phyloP scores from a whole-genome alignment of 495 filamentous ascomycete genomes.

The Aspergillus diversus region DNA sequence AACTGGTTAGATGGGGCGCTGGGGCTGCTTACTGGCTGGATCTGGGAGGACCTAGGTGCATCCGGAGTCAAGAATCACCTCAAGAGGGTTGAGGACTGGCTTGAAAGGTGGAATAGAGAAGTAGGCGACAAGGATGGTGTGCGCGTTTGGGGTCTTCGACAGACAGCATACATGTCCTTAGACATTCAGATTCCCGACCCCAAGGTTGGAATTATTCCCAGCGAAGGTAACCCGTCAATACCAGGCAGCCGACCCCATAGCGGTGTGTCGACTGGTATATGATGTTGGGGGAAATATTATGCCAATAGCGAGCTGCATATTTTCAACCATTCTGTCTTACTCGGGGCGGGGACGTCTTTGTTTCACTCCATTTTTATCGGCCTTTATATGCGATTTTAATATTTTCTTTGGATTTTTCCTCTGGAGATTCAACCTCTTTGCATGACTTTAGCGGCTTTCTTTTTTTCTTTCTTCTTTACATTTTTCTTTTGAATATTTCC shows the following conservation, averaged over 20 bases:
- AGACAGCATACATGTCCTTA: slow-evolving; percentile 86
- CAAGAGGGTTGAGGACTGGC: slow-evolving; percentile 68
- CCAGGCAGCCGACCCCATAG: slow-evolving; percentile 47
- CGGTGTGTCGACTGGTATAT: slow-evolving; percentile 18
- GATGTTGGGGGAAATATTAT: too few species aligned
- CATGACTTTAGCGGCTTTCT: slow-evolving; percentile 17
- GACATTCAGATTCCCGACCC: slow-evolving; percentile 88
- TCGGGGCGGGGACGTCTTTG: neutral
- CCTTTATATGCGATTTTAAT: slow-evolving; percentile 28
- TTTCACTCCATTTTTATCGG: neutral
- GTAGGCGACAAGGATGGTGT: slow-evolving; percentile 60
- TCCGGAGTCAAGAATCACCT: slow-evolving; percentile 71
- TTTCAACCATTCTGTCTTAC: neutral
- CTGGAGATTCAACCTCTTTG: slow-evolving; percentile 4
- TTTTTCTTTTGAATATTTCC: too few species aligned
- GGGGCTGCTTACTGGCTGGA: slow-evolving; percentile 82
- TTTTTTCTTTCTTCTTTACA: slow-evolving; percentile 20
- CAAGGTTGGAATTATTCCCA: slow-evolving; percentile 59
- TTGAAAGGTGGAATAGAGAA: slow-evolving; percentile 81
- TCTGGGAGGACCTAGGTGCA: slow-evolving; percentile 88
- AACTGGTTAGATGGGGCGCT: slow-evolving; percentile 77
- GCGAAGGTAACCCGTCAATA: slow-evolving; percentile 40
- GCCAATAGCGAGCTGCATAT: too few species aligned
- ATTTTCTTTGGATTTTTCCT: slow-evolving; percentile 16
- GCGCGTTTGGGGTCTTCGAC: slow-evolving; percentile 72